Percentiles rank a stretch among this genome's conserved stretches.
Conservation (phyloP, 352 stramenopile genomes). For the Hyaloperonospora brassicae region DNA sequence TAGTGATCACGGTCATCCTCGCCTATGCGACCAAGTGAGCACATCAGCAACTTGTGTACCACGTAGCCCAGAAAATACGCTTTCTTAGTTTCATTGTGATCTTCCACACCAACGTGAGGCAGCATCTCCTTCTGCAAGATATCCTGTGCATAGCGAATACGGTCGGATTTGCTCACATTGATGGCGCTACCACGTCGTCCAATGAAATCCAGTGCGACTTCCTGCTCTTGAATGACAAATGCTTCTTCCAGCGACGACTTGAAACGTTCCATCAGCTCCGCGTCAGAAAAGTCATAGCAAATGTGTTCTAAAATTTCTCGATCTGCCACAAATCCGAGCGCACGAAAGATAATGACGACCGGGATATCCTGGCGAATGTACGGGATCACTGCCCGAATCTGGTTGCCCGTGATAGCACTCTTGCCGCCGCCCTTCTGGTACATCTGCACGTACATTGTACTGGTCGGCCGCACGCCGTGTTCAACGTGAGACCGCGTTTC, state of each 20-base stretch:
- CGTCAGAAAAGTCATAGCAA: constrained; percentile 97
- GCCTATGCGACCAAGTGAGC: constrained; percentile 92
- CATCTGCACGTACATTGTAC: constrained; percentile 99
- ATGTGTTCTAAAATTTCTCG: constrained; percentile 99
- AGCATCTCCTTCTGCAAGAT: constrained; percentile 99
- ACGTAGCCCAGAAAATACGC: constrained; percentile 98
- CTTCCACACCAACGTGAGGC: constrained; percentile 97
- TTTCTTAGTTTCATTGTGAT: constrained; percentile 96
- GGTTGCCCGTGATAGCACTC: constrained; percentile 94
- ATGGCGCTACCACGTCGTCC: constrained; percentile 91
- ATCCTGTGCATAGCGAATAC: constrained; percentile 96
- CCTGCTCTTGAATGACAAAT: constrained; percentile 97
- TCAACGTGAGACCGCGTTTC: constrained; percentile 96
- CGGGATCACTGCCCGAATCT: constrained; percentile 95
- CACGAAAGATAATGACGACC: constrained; percentile 99
- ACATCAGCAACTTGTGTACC: constrained; percentile 99
- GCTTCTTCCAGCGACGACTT: constrained; percentile 97
- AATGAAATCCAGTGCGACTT: constrained; percentile 99
- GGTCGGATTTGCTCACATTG: constrained; percentile 95
- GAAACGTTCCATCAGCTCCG: constrained; percentile 98
- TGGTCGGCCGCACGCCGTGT: constrained; percentile 90
- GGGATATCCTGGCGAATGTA: constrained; percentile 99
- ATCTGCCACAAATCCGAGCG: constrained; percentile 93
- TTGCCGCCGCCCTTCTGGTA: constrained; percentile 93
- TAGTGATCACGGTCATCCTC: constrained; percentile 99